phyloP scores from a whole-genome alignment of 2,329 filamentous ascomycete species.

The Aspergillus awamori region DNA sequence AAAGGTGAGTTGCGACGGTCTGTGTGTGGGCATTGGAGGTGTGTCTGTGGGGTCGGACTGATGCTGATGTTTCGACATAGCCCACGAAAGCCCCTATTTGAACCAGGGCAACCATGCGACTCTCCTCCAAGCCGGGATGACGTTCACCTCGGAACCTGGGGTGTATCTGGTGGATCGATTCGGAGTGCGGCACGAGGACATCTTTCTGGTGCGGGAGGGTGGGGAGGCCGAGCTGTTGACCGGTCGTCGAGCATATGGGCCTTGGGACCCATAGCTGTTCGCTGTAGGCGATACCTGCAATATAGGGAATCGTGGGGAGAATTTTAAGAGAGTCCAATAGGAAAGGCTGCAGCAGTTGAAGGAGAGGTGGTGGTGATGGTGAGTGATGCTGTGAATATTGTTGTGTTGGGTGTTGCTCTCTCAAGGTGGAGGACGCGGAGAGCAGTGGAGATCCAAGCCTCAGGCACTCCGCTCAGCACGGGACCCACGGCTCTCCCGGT shows the following conservation, averaged over 20 bases:
- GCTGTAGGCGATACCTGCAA: neutral
- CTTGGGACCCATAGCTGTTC: constrained; percentile 54
- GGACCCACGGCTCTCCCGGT: no score
- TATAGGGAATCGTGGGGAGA: no score
- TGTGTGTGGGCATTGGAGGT: no score
- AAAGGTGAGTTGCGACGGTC: constrained; percentile 46
- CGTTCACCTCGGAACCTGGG: constrained; percentile 66
- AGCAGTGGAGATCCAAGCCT: no score
- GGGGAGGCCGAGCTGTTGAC: constrained; percentile 60
- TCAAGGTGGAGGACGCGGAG: no score
- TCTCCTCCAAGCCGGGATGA: constrained; percentile 59
- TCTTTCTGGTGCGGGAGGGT: constrained; percentile 59
- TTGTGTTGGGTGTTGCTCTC: no score
- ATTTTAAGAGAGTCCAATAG: no score
- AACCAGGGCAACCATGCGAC: constrained; percentile 62
- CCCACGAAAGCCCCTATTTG: constrained; percentile 66
- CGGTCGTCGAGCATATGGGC: constrained; percentile 54
- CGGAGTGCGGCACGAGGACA: constrained; percentile 65
- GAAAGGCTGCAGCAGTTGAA: no score
- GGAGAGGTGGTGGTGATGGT: no score
- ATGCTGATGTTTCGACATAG: constrained; percentile 11
- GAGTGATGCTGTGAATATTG: no score
- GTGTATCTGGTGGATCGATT: constrained; percentile 64
- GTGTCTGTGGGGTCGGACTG: neutral
- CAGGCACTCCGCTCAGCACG: no score